Evolutionary conservation across 495 filamentous ascomycete genomes (phyloP).

Genomic region (Geopyxis carbonaria): DNA sequence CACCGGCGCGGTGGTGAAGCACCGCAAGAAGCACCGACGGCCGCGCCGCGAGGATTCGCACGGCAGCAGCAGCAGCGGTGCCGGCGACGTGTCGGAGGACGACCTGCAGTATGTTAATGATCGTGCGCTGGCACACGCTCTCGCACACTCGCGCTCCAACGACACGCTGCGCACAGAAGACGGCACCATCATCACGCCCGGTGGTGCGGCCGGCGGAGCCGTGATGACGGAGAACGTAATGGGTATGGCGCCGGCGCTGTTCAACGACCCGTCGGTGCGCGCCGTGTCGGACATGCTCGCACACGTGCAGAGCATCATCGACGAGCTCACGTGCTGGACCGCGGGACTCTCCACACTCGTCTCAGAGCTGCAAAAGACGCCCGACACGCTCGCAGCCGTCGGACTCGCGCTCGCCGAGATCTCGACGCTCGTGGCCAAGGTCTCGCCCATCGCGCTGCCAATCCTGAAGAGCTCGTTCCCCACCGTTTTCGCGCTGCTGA

Average conservation of each 20-base stretch:
- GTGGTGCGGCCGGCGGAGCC: constrained; percentile 4
- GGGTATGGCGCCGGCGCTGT: constrained; percentile 14
- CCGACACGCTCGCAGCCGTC: constrained; percentile 86
- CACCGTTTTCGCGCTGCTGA: constrained; percentile 68
- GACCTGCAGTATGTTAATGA: background rate
- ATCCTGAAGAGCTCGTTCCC: constrained; percentile 64
- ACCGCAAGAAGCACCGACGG: constrained; percentile 4
- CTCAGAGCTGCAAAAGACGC: constrained; percentile 70
- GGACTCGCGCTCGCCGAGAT: constrained; percentile 87
- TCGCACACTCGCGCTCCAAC: background rate
- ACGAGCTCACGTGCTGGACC: constrained; percentile 20
- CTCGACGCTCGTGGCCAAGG: constrained; percentile 59
- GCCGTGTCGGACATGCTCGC: constrained; percentile 10
- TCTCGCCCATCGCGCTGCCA: constrained; percentile 62
- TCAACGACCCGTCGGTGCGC: constrained; percentile 10
- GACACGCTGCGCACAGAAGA: background rate
- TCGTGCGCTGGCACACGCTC: background rate
- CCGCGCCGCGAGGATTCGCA: too few relatives aligned
- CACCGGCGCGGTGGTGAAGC: too few relatives aligned
- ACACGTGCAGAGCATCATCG: constrained; percentile 20
- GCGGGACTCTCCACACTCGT: constrained; percentile 47
- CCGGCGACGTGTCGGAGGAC: constrained; percentile 1
- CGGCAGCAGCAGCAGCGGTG: too few relatives aligned
- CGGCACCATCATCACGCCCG: background rate
- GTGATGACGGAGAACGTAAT: constrained; percentile 13